Conservation (phyloP, 2,329 filamentous ascomycete genomes). For the Cyphellophora attinorum region DNA sequence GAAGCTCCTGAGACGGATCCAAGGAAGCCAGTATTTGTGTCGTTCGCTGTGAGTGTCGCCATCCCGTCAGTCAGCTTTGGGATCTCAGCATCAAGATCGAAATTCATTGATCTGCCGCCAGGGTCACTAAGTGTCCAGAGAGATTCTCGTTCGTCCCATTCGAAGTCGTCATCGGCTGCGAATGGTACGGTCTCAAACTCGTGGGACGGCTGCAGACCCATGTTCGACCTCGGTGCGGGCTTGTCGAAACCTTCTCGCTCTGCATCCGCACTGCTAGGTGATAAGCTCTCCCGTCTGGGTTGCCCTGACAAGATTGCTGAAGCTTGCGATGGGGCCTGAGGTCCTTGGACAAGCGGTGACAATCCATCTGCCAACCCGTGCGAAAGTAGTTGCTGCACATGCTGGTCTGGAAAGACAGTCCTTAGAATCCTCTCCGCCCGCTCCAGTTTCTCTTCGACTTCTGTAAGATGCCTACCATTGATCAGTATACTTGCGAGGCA, state of each 20-base stretch:
- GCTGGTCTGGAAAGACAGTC: slow-evolving; percentile 10
- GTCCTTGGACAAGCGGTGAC: background rate
- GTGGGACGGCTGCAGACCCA: slow-evolving; percentile 1
- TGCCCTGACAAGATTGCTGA: background rate
- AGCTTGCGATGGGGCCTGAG: background rate
- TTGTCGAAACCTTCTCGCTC: background rate
- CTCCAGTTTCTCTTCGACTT: slow-evolving; percentile 14
- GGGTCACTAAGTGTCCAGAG: slow-evolving; percentile 8
- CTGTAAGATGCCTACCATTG: slow-evolving; percentile 15
- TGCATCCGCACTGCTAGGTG: background rate
- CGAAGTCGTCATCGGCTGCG: slow-evolving; percentile 14
- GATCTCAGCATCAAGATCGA: slow-evolving; percentile 7
- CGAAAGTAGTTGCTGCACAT: slow-evolving; percentile 11
- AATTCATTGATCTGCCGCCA: background rate
- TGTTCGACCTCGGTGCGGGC: background rate
- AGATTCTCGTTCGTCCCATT: slow-evolving; percentile 14
- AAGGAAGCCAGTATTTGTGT: slow-evolving; percentile 13
- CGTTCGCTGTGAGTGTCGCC: slow-evolving; percentile 13
- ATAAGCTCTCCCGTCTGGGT: background rate
- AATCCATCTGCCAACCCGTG: slow-evolving; percentile 8
- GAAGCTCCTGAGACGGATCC: slow-evolving; percentile 13
- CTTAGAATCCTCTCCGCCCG: slow-evolving; percentile 12
- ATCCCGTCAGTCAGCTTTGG: slow-evolving; percentile 13
- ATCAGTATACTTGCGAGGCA: too few relatives aligned
- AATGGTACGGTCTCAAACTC: slow-evolving; percentile 3